Evolutionary conservation across 2,329 filamentous ascomycete species (phyloP), one percentile per base, ranked within the genome.

Genomic region (Aspergillus awamori): DNA sequence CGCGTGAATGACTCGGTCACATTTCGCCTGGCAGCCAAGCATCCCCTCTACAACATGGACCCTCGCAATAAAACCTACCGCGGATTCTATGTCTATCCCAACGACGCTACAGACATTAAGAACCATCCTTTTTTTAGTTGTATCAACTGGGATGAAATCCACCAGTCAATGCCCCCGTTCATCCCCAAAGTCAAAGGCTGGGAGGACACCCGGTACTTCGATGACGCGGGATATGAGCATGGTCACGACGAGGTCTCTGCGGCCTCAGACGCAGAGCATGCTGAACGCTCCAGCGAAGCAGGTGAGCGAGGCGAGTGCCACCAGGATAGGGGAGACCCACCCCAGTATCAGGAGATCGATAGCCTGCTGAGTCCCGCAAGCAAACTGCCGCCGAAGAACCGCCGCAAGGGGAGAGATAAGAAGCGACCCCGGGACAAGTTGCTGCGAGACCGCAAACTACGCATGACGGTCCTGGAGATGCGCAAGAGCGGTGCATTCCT

Each of bases 81-180:
- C 59, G 80, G 83, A 30, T 82, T 87, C 33, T 89, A 90, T 58
- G 93, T 98, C 4, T 94, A 92, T 69, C 82, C 90, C 0, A 85
- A 95, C 63, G 93, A 96, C 70, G 93, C 91, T 1, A 87, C 91
- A 65, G 93, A 97, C 58, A 96, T 98, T 81, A 97, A 96, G 74
- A 79, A 83, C 3, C 95, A 98, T 76, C 86, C 87, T 10, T 98
- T 94, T 84, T 98, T 98, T 79, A 84, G 83, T 59, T 86, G 87
- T 53, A 86, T 96, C 15, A 84, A 86, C 1, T 98, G 92, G 95
- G 86, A 90, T 13, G 85, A 84, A 0, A 77, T 97, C 15, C 90
- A 95, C 70, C 77, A 84, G 36, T 84, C 86, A 58, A 80, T 81
- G 8, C 93, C 94, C 0, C 93, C 93, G 0, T 94, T 96, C 69